Percentiles rank a stretch among this genome's conserved stretches.
phyloP scores from a whole-genome alignment of 768 basidiomycete species.

The Tricholoma sp. region DNA sequence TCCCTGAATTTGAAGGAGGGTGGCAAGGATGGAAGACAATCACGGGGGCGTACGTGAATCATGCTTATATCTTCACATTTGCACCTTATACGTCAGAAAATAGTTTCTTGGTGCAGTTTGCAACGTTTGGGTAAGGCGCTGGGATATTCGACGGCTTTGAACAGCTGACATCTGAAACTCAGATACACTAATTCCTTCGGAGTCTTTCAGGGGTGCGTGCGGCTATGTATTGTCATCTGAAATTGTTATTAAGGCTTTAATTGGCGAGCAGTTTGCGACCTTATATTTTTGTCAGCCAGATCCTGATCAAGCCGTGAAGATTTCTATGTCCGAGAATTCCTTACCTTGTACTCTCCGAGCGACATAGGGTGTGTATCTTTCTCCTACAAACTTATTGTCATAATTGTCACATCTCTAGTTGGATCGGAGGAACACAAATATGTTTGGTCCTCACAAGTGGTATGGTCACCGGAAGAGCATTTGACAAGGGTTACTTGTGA shows the following conservation, averaged over 20 bases:
- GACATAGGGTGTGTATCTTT: slow-evolving; percentile 15
- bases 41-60: slow-evolving; percentile 12
- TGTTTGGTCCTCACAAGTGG: slow-evolving; percentile 20
- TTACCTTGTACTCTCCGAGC: slow-evolving; percentile 14
- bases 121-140: slow-evolving; percentile 17
- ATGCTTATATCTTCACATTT: background rate
- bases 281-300: background rate
- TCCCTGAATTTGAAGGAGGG: slow-evolving; percentile 15
- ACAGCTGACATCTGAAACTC: background rate
- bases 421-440: slow-evolving; percentile 23
- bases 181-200: slow-evolving; percentile 22
- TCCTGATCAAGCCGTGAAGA: no score
- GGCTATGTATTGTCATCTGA: background rate
- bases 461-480: slow-evolving; percentile 20
- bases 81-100: background rate
- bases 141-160: background rate
- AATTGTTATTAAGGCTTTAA: background rate
- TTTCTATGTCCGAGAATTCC: slow-evolving; percentile 21
- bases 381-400: background rate
- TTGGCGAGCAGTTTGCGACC: background rate
- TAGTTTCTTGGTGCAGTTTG: slow-evolving; percentile 15
- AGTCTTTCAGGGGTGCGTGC: slow-evolving; percentile 22
- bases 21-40: slow-evolving; percentile 13
- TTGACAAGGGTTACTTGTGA: slow-evolving; percentile 26
- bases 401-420: slow-evolving; percentile 9